Percentiles rank a stretch among this genome's conserved stretches.
Evolutionary conservation across 495 filamentous ascomycete genomes (phyloP).

Genomic region (Articulospora tetracladia): DNA sequence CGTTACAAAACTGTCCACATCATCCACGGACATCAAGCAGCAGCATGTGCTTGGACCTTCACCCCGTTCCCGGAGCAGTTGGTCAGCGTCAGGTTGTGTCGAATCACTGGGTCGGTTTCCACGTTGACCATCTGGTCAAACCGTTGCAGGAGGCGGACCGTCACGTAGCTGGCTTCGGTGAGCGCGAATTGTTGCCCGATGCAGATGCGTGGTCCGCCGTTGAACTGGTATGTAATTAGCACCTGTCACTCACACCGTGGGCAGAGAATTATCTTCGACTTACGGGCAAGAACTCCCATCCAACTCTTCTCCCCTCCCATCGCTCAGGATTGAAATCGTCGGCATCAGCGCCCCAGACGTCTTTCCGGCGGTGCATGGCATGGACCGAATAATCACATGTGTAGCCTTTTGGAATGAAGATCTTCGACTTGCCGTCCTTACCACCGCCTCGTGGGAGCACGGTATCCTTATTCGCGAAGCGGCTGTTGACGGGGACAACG

Average conservation of each 20-base stretch:
- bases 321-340: slow-evolving; percentile 55
- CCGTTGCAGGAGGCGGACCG: slow-evolving; percentile 57
- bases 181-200: slow-evolving; percentile 51
- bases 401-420: slow-evolving; percentile 28
- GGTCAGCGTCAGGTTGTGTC: slow-evolving; percentile 19
- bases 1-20: too few relatives aligned
- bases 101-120: slow-evolving; percentile 13
- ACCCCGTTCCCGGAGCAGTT: slow-evolving; percentile 18
- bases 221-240: slow-evolving; percentile 43
- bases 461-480: slow-evolving; percentile 43
- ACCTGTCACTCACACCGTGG: background rate
- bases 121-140: slow-evolving; percentile 54
- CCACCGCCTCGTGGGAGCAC: slow-evolving; percentile 54
- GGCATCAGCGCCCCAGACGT: slow-evolving; percentile 51
- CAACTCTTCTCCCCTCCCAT: slow-evolving; percentile 37
- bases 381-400: slow-evolving; percentile 41
- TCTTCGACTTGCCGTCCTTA: slow-evolving; percentile 21
- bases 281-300: slow-evolving; percentile 45
- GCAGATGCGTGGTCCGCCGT: slow-evolving; percentile 60
- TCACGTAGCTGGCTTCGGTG: slow-evolving; percentile 50
- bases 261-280: too few relatives aligned
- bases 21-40: background rate
- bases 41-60: slow-evolving; percentile 16
- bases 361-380: slow-evolving; percentile 51
- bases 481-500: slow-evolving; percentile 35